These are phyloP conservation scores for Eucalyptus erythrocorys DNA, from an alignment of 345 rosid species.

Conservation along the genomic window DNA sequence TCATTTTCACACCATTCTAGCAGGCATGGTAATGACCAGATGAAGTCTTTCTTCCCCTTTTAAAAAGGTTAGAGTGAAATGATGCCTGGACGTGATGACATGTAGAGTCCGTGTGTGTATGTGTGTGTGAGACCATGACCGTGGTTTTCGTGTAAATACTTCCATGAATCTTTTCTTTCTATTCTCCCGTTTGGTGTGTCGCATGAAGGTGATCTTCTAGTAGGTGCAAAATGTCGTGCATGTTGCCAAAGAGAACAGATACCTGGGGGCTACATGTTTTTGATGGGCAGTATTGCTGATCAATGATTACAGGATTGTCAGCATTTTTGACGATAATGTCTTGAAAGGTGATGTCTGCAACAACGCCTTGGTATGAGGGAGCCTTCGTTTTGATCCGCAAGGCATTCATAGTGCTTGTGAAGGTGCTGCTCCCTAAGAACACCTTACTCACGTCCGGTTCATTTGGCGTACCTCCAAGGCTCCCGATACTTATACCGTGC, in stretches of 20 bases:
- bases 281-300: slow-evolving; percentile 24
- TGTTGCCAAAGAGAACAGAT: neutral
- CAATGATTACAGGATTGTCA: slow-evolving; percentile 14
- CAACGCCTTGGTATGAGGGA: neutral
- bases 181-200: neutral
- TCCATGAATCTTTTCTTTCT: neutral
- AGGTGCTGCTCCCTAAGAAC: neutral
- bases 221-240: neutral
- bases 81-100: neutral
- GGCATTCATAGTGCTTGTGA: slow-evolving; percentile 11
- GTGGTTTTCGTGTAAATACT: neutral
- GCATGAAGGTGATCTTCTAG: neutral
- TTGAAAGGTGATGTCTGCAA: neutral
- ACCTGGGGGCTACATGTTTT: neutral
- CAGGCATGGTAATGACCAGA: neutral
- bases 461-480: slow-evolving; percentile 6
- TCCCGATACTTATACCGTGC: slow-evolving; percentile 31
- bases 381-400: slow-evolving; percentile 24
- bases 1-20: neutral
- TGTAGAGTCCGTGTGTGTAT: neutral
- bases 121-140: neutral
- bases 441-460: slow-evolving; percentile 4
- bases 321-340: slow-evolving; percentile 2
- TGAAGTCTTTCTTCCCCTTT: neutral
- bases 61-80: neutral